Percentiles rank a stretch among this genome's conserved stretches.
These are phyloP conservation scores for Penicillium longicatenatum DNA, from an alignment of 495 filamentous ascomycete species.

Conservation along the genomic window DNA sequence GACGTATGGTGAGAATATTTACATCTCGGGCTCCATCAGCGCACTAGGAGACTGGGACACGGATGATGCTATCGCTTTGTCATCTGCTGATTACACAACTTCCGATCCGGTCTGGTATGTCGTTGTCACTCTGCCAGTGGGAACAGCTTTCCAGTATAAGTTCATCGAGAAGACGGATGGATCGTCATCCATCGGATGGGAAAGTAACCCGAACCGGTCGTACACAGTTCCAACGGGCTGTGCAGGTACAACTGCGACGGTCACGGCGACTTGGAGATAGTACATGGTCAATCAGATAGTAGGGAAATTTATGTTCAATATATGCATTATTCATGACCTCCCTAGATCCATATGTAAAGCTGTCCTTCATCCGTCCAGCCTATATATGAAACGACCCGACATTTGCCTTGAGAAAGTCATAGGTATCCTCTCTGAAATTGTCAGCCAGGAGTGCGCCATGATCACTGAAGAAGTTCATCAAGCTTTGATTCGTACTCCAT, in stretches of 20 bases:
- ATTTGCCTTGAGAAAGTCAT: conserved; percentile 51
- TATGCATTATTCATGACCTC: neutral
- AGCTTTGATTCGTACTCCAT: conserved; percentile 52
- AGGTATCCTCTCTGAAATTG: conserved; percentile 56
- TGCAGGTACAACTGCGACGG: conserved; percentile 35
- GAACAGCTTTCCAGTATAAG: conserved; percentile 64
- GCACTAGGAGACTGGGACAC: conserved; percentile 61
- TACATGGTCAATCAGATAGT: neutral
- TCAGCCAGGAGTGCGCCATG: conserved; percentile 51
- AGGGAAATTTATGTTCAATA: neutral
- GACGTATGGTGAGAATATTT: conserved; percentile 58
- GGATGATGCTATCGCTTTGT: conserved; percentile 50
- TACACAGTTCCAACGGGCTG: conserved; percentile 58
- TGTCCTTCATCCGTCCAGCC: neutral
- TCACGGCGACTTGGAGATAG: conserved; percentile 33
- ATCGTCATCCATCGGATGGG: conserved; percentile 53
- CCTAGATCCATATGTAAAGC: neutral
- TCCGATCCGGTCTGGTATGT: conserved; percentile 60
- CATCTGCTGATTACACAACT: conserved; percentile 53
- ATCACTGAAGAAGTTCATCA: conserved; percentile 60
- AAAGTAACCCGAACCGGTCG: conserved; percentile 62
- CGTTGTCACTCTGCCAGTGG: conserved; percentile 52
- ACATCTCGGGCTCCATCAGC: conserved; percentile 56
- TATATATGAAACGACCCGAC: conserved; percentile 52
- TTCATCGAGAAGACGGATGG: conserved; percentile 62